Evolutionary conservation across 2,329 filamentous ascomycete genomes (phyloP).

Genomic region (Thelonectria rubi): DNA sequence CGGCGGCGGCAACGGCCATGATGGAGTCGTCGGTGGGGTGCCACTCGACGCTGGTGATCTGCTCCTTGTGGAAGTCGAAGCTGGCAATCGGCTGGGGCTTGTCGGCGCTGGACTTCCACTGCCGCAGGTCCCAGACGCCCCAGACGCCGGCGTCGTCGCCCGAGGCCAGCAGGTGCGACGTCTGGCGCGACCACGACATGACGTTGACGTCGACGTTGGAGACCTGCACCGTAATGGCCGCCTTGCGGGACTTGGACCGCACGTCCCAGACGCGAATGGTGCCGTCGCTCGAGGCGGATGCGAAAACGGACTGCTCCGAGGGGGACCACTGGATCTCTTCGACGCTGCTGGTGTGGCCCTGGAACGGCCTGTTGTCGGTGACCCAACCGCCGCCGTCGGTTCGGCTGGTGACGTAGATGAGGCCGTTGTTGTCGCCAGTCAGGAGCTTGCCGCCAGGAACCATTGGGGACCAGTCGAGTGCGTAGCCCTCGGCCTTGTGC

Average conservation of each 20-base stretch:
- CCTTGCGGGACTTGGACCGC: constrained; percentile 85
- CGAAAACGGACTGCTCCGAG: constrained; percentile 90
- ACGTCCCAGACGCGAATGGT: constrained; percentile 97
- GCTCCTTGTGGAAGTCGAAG: constrained; percentile 95
- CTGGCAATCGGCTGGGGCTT: constrained; percentile 85
- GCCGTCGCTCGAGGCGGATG: constrained; percentile 92
- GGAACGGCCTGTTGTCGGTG: constrained; percentile 84
- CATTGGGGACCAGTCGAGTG: constrained; percentile 90
- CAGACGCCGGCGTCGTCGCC: constrained; percentile 94
- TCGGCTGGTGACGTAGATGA: constrained; percentile 87
- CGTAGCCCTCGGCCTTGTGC: constrained; percentile 94
- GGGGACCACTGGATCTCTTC: constrained; percentile 99
- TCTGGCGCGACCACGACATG: constrained; percentile 92
- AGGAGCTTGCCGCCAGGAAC: constrained; percentile 84
- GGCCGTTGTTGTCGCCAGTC: constrained; percentile 89
- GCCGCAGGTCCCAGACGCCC: constrained; percentile 94
- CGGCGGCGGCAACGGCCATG: constrained; percentile 88
- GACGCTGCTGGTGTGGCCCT: constrained; percentile 83
- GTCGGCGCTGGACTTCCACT: constrained; percentile 78
- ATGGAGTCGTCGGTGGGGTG: constrained; percentile 97
- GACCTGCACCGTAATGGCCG: constrained; percentile 87
- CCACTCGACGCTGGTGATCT: constrained; percentile 96
- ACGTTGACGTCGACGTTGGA: constrained; percentile 93
- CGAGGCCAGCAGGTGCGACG: constrained; percentile 87
- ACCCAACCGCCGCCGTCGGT: constrained; percentile 90